phyloP scores from a whole-genome alignment of 345 rosid species.

The Stellera chamaejasme region DNA sequence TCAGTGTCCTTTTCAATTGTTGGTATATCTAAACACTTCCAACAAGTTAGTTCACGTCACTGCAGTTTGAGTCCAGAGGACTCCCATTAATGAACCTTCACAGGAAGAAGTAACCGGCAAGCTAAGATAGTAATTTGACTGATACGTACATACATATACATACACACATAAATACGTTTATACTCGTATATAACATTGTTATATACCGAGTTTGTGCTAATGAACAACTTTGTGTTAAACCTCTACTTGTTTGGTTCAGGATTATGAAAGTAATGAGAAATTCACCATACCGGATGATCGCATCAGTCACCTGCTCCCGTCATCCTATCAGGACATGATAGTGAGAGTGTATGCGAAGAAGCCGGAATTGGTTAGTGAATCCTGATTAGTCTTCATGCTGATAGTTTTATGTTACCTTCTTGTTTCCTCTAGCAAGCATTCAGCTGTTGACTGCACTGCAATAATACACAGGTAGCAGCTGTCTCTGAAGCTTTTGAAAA shows the following conservation, averaged over 20 bases:
- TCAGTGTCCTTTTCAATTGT: too few species aligned
- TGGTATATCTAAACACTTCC: too few species aligned
- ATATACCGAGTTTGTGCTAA: too few species aligned
- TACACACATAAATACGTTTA: too few species aligned
- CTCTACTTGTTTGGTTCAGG: conserved; percentile 35
- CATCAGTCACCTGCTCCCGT: conserved; percentile 83
- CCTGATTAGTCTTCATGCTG: neutral
- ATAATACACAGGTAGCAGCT: conserved; percentile 56
- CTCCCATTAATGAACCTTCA: too few species aligned
- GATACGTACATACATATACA: too few species aligned
- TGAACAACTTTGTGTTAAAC: neutral
- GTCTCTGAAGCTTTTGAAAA: conserved; percentile 88
- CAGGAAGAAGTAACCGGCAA: too few species aligned
- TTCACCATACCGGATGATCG: conserved; percentile 62
- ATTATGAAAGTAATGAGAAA: conserved; percentile 70
- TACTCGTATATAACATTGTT: too few species aligned
- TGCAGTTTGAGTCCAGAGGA: too few species aligned
- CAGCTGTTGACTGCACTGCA: conserved; percentile 4
- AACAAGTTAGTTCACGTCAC: too few species aligned
- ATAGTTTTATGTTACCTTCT: neutral
- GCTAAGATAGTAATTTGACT: too few species aligned
- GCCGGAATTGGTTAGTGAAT: conserved; percentile 67
- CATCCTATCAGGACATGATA: conserved; percentile 81
- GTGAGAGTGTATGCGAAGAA: conserved; percentile 86
- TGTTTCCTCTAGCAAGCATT: neutral